Base-by-base conservation (phyloP, 1,284 basidiomycete species). In the Gomphus sp. region DNA sequence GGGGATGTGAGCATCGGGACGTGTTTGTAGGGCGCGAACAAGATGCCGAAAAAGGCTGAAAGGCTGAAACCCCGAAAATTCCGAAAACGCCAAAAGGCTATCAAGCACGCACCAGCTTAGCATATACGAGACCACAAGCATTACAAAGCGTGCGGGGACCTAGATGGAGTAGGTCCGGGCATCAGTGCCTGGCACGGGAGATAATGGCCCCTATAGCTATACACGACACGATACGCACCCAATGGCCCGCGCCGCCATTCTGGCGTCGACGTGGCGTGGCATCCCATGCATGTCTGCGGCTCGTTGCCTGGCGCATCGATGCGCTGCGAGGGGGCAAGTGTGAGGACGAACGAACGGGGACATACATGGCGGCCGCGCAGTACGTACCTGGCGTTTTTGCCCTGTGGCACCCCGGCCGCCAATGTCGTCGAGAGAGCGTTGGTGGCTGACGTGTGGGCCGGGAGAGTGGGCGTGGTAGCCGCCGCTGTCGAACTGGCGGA, bases 161-260 rank as follows among this genome's bases (percentile, higher is more conserved):
- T 86, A 63, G 9, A 18, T 9, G 60, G 56, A 59, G 64, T n/a
- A n/a, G n/a, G 59, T 55, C 59, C 62, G 61, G 58, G 61, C 55
- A 43, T 41, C 50, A 56, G 33, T 48, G 61, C 62, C 34, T 25
- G 43, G 61, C 56, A n/a, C 62, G 50, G 47, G 44, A 18, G 62
- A 31, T 47, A 52, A 52, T 60, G 55, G 58, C 16, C 4, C 10
- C 6, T 48, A 62, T 25, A 73, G 77, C 69, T 67, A 89, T n/a
- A n/a, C n/a, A n/a, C n/a, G n/a, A n/a, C n/a, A n/a, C n/a, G n/a
- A n/a, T n/a, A n/a, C n/a, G n/a, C n/a, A n/a, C 87, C 88, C 72
- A 91, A 71, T 14, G 88, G 88, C 1, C 88, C 88, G 64, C 88
- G 72, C 59, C 88, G 76, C 88, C 89, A 91, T 74, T 91, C 88